phyloP scores from a whole-genome alignment of 1,284 basidiomycete genomes.

The Porogramme epimiltina region DNA sequence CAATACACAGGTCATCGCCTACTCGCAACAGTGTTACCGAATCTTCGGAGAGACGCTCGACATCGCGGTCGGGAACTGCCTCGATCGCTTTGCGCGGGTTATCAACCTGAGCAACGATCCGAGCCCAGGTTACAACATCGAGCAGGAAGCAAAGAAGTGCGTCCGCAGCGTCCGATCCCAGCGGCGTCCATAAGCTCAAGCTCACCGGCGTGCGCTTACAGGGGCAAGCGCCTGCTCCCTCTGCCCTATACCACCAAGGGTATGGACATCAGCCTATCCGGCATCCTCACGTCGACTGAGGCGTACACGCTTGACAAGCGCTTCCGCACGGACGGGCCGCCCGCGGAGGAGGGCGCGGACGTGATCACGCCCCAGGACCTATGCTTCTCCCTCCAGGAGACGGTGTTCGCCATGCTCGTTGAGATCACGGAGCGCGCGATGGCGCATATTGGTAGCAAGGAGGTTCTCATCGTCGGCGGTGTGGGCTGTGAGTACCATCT shows the following conservation, averaged over 20 bases:
- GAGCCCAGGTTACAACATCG: slow-evolving; percentile 98
- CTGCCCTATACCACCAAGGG: slow-evolving; percentile 98
- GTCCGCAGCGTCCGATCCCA: not conserved
- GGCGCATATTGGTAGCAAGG: slow-evolving; percentile 96
- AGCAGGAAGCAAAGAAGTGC: slow-evolving; percentile 91
- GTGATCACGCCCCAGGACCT: slow-evolving; percentile 92
- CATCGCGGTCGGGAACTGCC: slow-evolving; percentile 98
- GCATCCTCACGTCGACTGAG: slow-evolving; percentile 88
- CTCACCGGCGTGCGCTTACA: slow-evolving; percentile 28
- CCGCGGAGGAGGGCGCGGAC: slow-evolving; percentile 51
- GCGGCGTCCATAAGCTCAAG: not conserved
- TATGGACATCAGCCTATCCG: slow-evolving; percentile 97
- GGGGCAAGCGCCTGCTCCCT: slow-evolving; percentile 75
- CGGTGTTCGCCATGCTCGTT: slow-evolving; percentile 97
- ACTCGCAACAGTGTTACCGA: slow-evolving; percentile 94
- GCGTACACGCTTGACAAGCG: slow-evolving; percentile 84
- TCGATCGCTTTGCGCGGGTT: slow-evolving; percentile 97
- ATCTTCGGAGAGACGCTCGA: slow-evolving; percentile 99
- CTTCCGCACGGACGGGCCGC: slow-evolving; percentile 51
- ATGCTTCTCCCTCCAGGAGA: slow-evolving; percentile 97
- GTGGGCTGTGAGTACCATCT: slow-evolving; percentile 83
- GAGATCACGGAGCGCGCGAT: slow-evolving; percentile 99
- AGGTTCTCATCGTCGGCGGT: slow-evolving; percentile 97
- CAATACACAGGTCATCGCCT: slow-evolving; percentile 99
- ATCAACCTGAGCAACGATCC: slow-evolving; percentile 96